Percentiles rank a stretch among this genome's conserved stretches.
Evolutionary conservation across 345 rosid genomes (phyloP).

Genomic region (Hypericum perforatum): DNA sequence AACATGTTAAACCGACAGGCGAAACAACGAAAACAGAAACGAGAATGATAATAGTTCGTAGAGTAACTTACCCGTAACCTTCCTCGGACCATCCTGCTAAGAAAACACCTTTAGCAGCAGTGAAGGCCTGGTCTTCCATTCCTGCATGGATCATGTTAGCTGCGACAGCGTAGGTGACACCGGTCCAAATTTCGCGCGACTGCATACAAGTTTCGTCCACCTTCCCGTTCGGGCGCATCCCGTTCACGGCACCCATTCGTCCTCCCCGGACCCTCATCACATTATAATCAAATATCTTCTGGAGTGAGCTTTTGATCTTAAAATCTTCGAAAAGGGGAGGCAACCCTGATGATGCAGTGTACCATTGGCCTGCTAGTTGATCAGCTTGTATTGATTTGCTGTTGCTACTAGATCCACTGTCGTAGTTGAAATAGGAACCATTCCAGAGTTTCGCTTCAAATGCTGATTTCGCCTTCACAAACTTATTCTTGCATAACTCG

Average conservation of each 20-base stretch:
- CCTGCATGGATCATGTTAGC: slow-evolving; percentile 92
- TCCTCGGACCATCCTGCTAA: slow-evolving; percentile 99
- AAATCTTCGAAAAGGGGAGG: slow-evolving; percentile 73
- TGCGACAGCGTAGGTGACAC: slow-evolving; percentile 90
- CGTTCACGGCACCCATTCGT: slow-evolving; percentile 91
- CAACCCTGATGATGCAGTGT: slow-evolving; percentile 81
- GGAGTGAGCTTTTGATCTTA: slow-evolving; percentile 67
- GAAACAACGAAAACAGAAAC: not conserved
- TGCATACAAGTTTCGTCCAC: slow-evolving; percentile 98
- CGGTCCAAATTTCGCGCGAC: slow-evolving; percentile 98
- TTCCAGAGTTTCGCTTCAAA: slow-evolving; percentile 85
- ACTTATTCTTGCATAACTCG: slow-evolving; percentile 70
- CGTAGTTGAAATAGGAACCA: slow-evolving; percentile 87
- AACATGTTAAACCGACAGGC: not conserved
- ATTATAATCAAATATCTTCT: slow-evolving; percentile 76
- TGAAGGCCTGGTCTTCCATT: slow-evolving; percentile 85
- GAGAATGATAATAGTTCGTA: too few relatives aligned
- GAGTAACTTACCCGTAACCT: slow-evolving; percentile 74
- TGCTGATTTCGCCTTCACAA: slow-evolving; percentile 57
- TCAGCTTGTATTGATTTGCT: slow-evolving; percentile 97
- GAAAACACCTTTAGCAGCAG: slow-evolving; percentile 84
- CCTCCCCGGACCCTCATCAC: slow-evolving; percentile 91
- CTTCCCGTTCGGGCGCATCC: slow-evolving; percentile 93
- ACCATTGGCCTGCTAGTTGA: slow-evolving; percentile 99
- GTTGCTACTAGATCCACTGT: slow-evolving; percentile 81